Evolutionary conservation across 2,329 filamentous ascomycete species (phyloP).

Genomic region (Fusarium stilboides): DNA sequence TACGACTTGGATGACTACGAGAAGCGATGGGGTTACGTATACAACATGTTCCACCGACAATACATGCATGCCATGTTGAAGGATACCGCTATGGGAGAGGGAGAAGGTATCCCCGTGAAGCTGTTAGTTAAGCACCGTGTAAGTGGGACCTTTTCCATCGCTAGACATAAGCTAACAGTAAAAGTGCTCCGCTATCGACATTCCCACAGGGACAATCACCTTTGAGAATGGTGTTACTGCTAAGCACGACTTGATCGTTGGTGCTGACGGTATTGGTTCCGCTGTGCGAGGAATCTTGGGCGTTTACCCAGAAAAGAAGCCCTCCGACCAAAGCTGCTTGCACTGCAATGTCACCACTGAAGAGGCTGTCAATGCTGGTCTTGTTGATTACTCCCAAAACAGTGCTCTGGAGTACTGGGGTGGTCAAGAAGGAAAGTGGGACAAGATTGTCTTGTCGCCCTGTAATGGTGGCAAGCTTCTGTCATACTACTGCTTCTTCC

Average conservation of each 20-base stretch:
- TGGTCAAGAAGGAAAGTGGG: constrained; percentile 72
- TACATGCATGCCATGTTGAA: constrained; percentile 79
- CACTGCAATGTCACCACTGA: constrained; percentile 76
- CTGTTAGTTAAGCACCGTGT: constrained; percentile 71
- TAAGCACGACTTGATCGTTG: constrained; percentile 73
- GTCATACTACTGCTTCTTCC: constrained; percentile 81
- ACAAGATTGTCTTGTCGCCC: constrained; percentile 80
- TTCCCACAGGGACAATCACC: constrained; percentile 63
- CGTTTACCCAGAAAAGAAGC: constrained; percentile 71
- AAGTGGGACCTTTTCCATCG: constrained; percentile 21
- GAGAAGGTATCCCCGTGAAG: constrained; percentile 67
- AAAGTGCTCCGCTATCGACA: constrained; percentile 66
- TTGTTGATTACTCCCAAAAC: constrained; percentile 74
- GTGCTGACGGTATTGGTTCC: constrained; percentile 78
- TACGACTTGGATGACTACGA: constrained; percentile 77
- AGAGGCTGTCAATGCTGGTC: constrained; percentile 71
- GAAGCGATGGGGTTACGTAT: constrained; percentile 74
- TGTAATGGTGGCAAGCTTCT: constrained; percentile 76
- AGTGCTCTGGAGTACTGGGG: constrained; percentile 79
- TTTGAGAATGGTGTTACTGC: constrained; percentile 67
- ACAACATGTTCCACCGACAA: constrained; percentile 79
- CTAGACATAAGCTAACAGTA: background rate
- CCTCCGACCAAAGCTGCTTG: constrained; percentile 73
- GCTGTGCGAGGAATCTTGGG: constrained; percentile 74
- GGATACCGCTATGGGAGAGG: constrained; percentile 69